A percentile compares a stretch with the other conserved stretches of the same genome.
Evolutionary conservation across 495 filamentous ascomycete species (phyloP).

Genomic region (Beverwykella pulmonaria): DNA sequence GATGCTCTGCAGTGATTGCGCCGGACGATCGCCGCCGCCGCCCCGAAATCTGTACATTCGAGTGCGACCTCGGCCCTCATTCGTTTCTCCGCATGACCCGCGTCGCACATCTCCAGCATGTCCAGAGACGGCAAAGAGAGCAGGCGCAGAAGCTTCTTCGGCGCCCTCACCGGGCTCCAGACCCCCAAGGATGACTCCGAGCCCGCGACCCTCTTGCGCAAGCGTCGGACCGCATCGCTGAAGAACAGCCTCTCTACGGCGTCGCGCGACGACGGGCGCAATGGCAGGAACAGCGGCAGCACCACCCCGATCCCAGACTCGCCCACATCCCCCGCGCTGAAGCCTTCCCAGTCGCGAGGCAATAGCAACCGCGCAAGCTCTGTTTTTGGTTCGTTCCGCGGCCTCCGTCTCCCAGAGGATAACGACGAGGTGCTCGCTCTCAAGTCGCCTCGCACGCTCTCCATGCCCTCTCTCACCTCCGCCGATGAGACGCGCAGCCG

Average conservation of each 20-base stretch:
- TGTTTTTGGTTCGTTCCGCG: slow-evolving; percentile 62
- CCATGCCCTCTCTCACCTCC: slow-evolving; percentile 34
- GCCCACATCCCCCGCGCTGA: neutral
- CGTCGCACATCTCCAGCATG: slow-evolving; percentile 34
- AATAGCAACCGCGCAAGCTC: slow-evolving; percentile 51
- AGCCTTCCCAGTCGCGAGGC: slow-evolving; percentile 11
- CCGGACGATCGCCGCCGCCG: neutral
- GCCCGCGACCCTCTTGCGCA: slow-evolving; percentile 40
- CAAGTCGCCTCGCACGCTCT: slow-evolving; percentile 39
- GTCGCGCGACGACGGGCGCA: slow-evolving; percentile 12
- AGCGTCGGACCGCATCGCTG: slow-evolving; percentile 38
- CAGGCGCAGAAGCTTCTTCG: slow-evolving; percentile 40
- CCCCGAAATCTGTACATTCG: neutral
- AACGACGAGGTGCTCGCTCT: slow-evolving; percentile 48
- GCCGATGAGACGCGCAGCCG: slow-evolving; percentile 47
- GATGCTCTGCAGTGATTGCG: neutral
- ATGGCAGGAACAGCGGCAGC: neutral
- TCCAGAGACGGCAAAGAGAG: slow-evolving; percentile 39
- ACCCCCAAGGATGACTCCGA: slow-evolving; percentile 30
- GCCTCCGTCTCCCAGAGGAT: slow-evolving; percentile 54
- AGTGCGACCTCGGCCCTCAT: neutral
- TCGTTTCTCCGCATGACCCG: neutral
- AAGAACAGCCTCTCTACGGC: slow-evolving; percentile 33
- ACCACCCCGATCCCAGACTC: slow-evolving; percentile 10
- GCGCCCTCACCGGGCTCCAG: slow-evolving; percentile 30